Conservation (phyloP, 139 green algal species). For the Pycnococcus provasolii region DNA sequence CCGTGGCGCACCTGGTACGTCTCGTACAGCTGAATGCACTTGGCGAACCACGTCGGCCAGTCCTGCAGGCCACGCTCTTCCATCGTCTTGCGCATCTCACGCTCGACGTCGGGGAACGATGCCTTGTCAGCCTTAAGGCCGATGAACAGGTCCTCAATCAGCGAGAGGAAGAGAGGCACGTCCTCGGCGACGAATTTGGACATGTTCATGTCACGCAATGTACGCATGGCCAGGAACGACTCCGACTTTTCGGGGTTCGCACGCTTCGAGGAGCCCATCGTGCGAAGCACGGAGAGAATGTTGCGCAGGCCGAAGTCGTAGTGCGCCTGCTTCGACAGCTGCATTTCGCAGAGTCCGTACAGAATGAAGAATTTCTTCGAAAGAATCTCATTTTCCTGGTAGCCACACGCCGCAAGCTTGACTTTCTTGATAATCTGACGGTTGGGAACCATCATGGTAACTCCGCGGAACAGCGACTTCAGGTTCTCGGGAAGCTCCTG, state of each 20-base stretch:
- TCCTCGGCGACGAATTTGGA: slow-evolving; percentile 95
- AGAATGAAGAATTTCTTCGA: slow-evolving; percentile 93
- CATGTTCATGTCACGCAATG: slow-evolving; percentile 93
- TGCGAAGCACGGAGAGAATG: slow-evolving; percentile 82
- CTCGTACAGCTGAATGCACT: slow-evolving; percentile 94
- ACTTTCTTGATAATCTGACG: slow-evolving; percentile 95
- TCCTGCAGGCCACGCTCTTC: slow-evolving; percentile 53
- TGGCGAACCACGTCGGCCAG: slow-evolving; percentile 75
- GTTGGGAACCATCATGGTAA: slow-evolving; percentile 97
- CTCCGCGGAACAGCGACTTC: slow-evolving; percentile 90
- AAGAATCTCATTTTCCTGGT: slow-evolving; percentile 86
- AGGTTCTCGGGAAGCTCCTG: slow-evolving; percentile 96
- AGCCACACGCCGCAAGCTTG: slow-evolving; percentile 83
- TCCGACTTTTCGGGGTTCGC: slow-evolving; percentile 69
- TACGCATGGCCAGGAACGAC: slow-evolving; percentile 67
- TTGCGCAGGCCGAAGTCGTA: slow-evolving; percentile 96
- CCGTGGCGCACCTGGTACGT: slow-evolving; percentile 79
- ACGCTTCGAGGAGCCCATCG: slow-evolving; percentile 75
- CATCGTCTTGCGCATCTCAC: slow-evolving; percentile 55
- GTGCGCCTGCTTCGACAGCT: slow-evolving; percentile 92
- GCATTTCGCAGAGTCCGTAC: slow-evolving; percentile 92
- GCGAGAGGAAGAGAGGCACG: slow-evolving; percentile 81
- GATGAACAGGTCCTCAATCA: slow-evolving; percentile 92
- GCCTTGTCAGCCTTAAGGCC: slow-evolving; percentile 59
- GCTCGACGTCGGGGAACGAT: slow-evolving; percentile 57